phyloP scores from a whole-genome alignment of 345 rosid species.

The Linum tenue region DNA sequence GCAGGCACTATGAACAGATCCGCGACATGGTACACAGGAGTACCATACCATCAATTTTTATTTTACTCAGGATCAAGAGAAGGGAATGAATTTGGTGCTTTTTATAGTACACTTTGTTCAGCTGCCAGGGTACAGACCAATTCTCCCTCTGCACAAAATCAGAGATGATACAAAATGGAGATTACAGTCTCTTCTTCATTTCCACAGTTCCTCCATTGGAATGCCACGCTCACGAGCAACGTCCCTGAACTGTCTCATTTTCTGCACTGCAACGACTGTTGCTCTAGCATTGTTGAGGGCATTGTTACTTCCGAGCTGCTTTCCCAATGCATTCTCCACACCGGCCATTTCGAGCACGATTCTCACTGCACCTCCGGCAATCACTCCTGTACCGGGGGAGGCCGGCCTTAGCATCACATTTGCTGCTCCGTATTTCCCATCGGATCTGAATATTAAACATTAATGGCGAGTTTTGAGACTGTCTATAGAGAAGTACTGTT shows the following conservation, averaged over 20 bases:
- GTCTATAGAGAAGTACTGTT: too few relatives aligned
- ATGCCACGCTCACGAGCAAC: conserved; percentile 84
- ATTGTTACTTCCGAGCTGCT: conserved; percentile 69
- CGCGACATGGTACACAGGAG: too few relatives aligned
- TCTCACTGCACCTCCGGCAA: conserved; percentile 89
- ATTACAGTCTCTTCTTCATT: conserved; percentile 23
- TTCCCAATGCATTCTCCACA: conserved; percentile 74
- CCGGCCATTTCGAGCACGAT: conserved; percentile 92
- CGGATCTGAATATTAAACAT: conserved; percentile 38
- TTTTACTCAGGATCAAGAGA: too few relatives aligned
- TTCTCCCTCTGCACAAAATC: too few relatives aligned
- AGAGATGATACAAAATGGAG: neutral
- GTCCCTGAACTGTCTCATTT: conserved; percentile 74
- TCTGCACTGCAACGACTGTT: conserved; percentile 61
- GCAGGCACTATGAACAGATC: too few relatives aligned
- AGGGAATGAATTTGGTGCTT: too few relatives aligned
- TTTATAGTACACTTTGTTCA: too few relatives aligned
- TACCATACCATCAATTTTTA: too few relatives aligned
- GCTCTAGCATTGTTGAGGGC: conserved; percentile 94
- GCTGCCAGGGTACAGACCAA: too few relatives aligned
- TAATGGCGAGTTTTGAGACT: neutral
- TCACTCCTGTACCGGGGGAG: conserved; percentile 85
- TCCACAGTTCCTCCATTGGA: conserved; percentile 90
- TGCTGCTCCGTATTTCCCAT: conserved; percentile 80
- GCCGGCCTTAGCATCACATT: conserved; percentile 95